A percentile compares a stretch with the other conserved stretches of the same genome.
Evolutionary conservation across 1,139 yeast species (phyloP).

Genomic region (Saccharomyces hybrid): DNA sequence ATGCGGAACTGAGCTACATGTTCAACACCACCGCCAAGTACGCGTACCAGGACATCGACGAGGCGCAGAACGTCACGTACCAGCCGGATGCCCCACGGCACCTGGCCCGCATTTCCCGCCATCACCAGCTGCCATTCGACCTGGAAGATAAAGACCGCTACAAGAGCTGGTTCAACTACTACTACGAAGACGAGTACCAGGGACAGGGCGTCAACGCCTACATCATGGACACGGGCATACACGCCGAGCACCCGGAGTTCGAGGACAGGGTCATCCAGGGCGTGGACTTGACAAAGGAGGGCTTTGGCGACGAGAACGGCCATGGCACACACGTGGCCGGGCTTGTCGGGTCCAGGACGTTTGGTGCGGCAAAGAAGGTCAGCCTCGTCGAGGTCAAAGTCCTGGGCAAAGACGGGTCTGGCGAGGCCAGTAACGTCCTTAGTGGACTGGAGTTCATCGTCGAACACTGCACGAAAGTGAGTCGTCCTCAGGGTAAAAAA

Average conservation of each 20-base stretch:
- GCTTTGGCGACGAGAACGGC: constrained; percentile 56
- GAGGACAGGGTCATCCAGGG: constrained; percentile 55
- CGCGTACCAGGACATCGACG: constrained; percentile 33
- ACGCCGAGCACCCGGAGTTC: constrained; percentile 52
- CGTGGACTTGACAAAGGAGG: constrained; percentile 53
- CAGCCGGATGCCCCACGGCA: constrained; percentile 63
- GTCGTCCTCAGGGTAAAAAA: constrained; percentile 18
- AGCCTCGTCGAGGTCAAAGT: constrained; percentile 68
- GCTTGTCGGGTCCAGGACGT: constrained; percentile 62
- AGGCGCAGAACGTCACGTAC: constrained; percentile 24
- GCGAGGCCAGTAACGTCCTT: constrained; percentile 58
- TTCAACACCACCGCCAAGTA: constrained; percentile 7
- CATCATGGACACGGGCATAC: constrained; percentile 74
- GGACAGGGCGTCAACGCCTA: constrained; percentile 59
- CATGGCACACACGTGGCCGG: constrained; percentile 90
- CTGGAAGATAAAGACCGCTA: constrained; percentile 17
- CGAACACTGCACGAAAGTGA: constrained; percentile 39
- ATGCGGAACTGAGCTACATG: constrained; percentile 19
- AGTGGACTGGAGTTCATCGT: constrained; percentile 67
- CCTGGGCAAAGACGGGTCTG: constrained; percentile 54
- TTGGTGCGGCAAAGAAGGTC: constrained; percentile 71
- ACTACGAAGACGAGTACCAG: constrained; percentile 37
- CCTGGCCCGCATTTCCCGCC: constrained; percentile 54
- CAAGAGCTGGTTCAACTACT: constrained; percentile 32
- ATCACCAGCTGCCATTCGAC: constrained; percentile 33